Percentiles rank a stretch among this genome's conserved stretches.
phyloP scores from a whole-genome alignment of 106 monocot genomes.

The Acorus gramineus region DNA sequence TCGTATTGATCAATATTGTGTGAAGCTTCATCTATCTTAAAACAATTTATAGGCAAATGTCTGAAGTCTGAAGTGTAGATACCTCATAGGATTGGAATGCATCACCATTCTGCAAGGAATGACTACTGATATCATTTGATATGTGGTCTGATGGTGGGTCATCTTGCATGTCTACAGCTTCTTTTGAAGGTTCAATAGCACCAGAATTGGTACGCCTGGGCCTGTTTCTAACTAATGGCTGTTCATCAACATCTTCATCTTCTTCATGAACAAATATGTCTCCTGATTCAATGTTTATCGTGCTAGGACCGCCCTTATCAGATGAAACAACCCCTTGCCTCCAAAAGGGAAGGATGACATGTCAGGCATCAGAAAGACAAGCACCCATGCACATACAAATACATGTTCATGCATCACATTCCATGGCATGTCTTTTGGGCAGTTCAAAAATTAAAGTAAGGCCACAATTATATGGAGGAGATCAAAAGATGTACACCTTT shows the following conservation, averaged over 20 bases:
- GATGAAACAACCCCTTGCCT: slow-evolving; percentile 42
- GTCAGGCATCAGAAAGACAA: not conserved
- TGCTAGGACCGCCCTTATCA: slow-evolving; percentile 22
- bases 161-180: slow-evolving; percentile 19
- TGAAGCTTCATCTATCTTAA: too few species aligned
- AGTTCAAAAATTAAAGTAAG: not conserved
- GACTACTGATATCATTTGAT: slow-evolving; percentile 8
- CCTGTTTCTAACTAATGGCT: slow-evolving; percentile 37
- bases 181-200: slow-evolving; percentile 15
- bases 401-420: not conserved
- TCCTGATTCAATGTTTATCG: slow-evolving; percentile 15
- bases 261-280: slow-evolving; percentile 39
- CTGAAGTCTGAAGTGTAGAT: not conserved
- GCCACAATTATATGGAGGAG: not conserved
- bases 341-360: slow-evolving; percentile 20
- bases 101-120: slow-evolving; percentile 31
- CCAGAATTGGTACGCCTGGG: slow-evolving; percentile 25
- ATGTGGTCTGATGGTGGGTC: slow-evolving; percentile 36
- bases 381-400: not conserved
- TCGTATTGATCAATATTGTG: too few species aligned
- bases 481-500: slow-evolving; percentile 36
- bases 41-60: too few species aligned
- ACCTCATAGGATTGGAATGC: slow-evolving; percentile 54
- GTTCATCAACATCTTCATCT: slow-evolving; percentile 60
- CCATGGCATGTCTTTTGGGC: too few species aligned